These are phyloP conservation scores for Trametes cinnabarina DNA, from an alignment of 768 basidiomycete species.

Conservation along the genomic window DNA sequence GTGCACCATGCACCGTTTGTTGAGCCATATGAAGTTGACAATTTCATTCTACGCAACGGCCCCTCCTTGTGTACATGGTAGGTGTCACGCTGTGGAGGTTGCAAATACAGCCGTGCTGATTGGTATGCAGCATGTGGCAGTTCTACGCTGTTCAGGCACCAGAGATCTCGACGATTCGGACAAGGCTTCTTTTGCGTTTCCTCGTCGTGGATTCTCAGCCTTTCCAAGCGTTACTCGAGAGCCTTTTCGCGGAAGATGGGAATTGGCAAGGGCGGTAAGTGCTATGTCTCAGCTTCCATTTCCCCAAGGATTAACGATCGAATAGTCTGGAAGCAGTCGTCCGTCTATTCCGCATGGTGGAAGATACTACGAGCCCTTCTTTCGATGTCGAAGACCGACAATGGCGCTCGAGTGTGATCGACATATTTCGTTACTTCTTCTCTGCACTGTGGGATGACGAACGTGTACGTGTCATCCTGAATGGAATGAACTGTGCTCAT, in stretches of 20 bases:
- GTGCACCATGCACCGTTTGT: conserved; percentile 57
- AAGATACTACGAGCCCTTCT: conserved; percentile 62
- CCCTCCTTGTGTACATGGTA: conserved; percentile 60
- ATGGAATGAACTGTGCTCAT: background rate
- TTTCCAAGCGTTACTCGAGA: conserved; percentile 50
- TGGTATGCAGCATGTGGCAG: conserved; percentile 56
- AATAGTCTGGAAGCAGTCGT: conserved; percentile 50
- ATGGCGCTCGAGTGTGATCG: conserved; percentile 61
- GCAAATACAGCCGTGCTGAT: background rate
- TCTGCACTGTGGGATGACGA: conserved; percentile 61
- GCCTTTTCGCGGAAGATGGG: conserved; percentile 35
- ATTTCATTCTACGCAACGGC: conserved; percentile 67
- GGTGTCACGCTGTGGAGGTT: conserved; percentile 14
- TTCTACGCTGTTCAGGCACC: conserved; percentile 61
- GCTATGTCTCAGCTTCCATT: background rate
- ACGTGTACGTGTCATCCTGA: conserved; percentile 39
- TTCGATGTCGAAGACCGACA: conserved; percentile 64
- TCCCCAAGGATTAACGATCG: background rate
- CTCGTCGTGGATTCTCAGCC: conserved; percentile 64
- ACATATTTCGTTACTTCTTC: conserved; percentile 62
- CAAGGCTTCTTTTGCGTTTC: conserved; percentile 54
- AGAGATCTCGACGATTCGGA: conserved; percentile 53
- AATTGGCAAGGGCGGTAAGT: conserved; percentile 54
- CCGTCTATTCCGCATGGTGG: conserved; percentile 60
- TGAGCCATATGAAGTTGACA: conserved; percentile 67